Base-by-base conservation (phyloP, 2,329 filamentous ascomycete species). In the Trichophyton schoenleinii region DNA sequence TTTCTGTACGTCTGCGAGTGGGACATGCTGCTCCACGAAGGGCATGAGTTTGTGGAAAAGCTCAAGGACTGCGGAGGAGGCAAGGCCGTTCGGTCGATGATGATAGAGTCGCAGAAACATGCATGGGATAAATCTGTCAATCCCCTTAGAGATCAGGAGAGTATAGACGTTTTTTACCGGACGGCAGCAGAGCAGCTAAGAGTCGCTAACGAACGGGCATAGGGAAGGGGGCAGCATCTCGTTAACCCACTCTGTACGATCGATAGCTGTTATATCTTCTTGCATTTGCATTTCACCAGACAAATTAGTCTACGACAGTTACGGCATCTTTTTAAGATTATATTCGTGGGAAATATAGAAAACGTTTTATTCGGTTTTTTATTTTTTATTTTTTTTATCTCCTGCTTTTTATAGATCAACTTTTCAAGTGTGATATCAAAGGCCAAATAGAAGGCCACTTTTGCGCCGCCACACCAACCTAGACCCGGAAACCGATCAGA, bases 11-110 rank as follows among this genome's bases (percentile, higher is more conserved):
- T 82, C 49, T 86, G 83, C 69, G 83, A 86, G 68, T 86, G 81
- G 80, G 83, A 86, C 68, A 86, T 86, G 83, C 73, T 86, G 13
- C 74, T 85, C n/a, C 78, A 79, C 13, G 83, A 86, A 68, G 83
- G 81, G 4, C 73, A 77, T 64, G 63, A 65, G 1, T 79, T 79
- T 60, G 72, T 76, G 52, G 70, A 74, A 11, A 70, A 74, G 11
- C 65, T 79, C 38, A 68, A 77, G 41, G 62, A 63, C 1, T 55
- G 52, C 13, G 52, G 52, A 18, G 67, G 78, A 57, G 74, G 76
- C 22, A 80, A 79, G 64, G 71, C 70, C 4, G 74, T 78, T 3
- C 72, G 75, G 20, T 70, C 71, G 57, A 78, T 76, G 70, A 73
- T 78, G 68, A 76, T 79, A 49, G 73, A 76, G 58, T 73, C 71